phyloP scores from a whole-genome alignment of 805 yeast genomes.

The Starmerella etchellsii region DNA sequence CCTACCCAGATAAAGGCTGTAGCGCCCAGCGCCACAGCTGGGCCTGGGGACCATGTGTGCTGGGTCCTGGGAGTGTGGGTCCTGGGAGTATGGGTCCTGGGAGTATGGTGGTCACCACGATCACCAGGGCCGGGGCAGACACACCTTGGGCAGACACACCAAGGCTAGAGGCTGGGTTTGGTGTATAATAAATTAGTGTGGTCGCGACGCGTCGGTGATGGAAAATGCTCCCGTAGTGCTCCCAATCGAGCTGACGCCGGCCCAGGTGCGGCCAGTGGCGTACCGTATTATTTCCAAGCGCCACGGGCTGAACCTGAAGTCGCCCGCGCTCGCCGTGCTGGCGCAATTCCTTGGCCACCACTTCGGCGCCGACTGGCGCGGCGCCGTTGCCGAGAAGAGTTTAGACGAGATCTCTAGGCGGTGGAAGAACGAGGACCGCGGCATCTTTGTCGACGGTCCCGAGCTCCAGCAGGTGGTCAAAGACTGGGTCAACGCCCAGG shows the following conservation, averaged over 20 bases:
- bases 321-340: conserved; percentile 62
- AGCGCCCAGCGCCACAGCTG: too few species aligned
- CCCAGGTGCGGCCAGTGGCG: conserved; percentile 80
- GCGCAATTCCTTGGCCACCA: conserved; percentile 63
- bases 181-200: too few species aligned
- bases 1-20: too few species aligned
- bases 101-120: too few species aligned
- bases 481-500: conserved; percentile 34
- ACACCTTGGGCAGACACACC: too few species aligned
- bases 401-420: conserved; percentile 64
- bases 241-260: conserved; percentile 67
- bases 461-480: conserved; percentile 51
- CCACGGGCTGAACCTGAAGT: conserved; percentile 79
- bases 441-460: conserved; percentile 68
- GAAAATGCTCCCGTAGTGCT: conserved; percentile 33
- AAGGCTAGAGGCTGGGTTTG: too few species aligned
- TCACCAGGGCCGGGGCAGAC: too few species aligned
- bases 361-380: conserved; percentile 82
- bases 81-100: too few species aligned
- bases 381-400: conserved; percentile 45
- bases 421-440: conserved; percentile 87
- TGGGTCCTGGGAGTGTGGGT: too few species aligned
- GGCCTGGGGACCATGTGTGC: too few species aligned
- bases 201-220: too few species aligned
- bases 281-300: conserved; percentile 82